These are phyloP conservation scores for Aspergillus sp. DNA, from an alignment of 2,329 filamentous ascomycete genomes.

Conservation along the genomic window DNA sequence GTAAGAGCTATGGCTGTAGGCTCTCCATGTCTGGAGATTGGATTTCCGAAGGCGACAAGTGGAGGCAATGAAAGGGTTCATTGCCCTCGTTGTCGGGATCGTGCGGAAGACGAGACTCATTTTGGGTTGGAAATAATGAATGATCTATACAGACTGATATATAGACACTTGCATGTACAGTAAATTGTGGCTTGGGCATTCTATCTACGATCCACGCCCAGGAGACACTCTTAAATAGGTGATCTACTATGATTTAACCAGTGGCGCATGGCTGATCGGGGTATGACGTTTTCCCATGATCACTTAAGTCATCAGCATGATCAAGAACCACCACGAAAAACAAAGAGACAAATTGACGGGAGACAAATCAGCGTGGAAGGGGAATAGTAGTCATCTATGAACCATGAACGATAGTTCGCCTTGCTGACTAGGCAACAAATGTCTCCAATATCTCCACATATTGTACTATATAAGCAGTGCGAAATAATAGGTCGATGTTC, in stretches of 20 bases:
- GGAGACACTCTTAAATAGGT: neutral
- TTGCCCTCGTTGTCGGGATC: neutral
- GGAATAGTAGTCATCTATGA: neutral
- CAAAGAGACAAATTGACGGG: neutral
- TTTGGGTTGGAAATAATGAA: neutral
- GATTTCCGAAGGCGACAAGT: neutral
- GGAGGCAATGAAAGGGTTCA: neutral
- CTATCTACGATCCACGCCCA: neutral
- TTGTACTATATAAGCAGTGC: too few relatives aligned
- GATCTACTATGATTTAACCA: neutral
- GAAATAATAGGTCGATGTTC: neutral
- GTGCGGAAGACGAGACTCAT: slow-evolving; percentile 3
- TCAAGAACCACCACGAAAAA: neutral
- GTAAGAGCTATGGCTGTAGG: slow-evolving; percentile 20
- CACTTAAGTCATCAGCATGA: neutral
- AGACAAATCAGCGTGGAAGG: neutral
- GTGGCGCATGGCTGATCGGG: neutral
- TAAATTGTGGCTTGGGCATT: too few relatives aligned
- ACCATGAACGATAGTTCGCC: neutral
- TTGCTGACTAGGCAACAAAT: neutral
- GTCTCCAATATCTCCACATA: too few relatives aligned
- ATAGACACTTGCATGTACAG: too few relatives aligned
- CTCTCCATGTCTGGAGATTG: slow-evolving; percentile 3
- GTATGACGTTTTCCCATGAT: neutral
- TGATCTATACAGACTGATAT: neutral